These are phyloP conservation scores for Prunus yedoensis DNA, from an alignment of 331 rosid genomes.

Conservation along the genomic window DNA sequence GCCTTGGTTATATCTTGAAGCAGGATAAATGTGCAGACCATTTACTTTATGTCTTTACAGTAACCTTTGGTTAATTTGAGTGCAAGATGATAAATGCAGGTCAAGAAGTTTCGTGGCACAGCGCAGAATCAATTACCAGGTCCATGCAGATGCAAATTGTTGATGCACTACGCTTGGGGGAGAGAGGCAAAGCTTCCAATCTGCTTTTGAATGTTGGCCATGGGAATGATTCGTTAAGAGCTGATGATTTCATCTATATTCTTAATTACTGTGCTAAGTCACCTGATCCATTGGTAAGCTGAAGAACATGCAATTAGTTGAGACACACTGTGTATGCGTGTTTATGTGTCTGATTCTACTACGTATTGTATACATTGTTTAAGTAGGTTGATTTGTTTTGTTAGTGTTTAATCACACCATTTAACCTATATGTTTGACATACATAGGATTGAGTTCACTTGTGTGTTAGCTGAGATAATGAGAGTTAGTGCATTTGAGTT, in stretches of 20 bases:
- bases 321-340: background rate
- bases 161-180: slow-evolving; percentile 55
- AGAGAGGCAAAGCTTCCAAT: slow-evolving; percentile 60
- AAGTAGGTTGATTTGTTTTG: background rate
- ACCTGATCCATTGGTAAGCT: slow-evolving; percentile 85
- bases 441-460: background rate
- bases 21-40: background rate
- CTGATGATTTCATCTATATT: slow-evolving; percentile 57
- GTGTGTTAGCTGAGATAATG: background rate
- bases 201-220: slow-evolving; percentile 55
- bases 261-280: slow-evolving; percentile 60
- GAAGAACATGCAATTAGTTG: slow-evolving; percentile 5
- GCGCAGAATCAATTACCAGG: slow-evolving; percentile 28
- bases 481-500: background rate
- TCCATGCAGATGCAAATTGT: slow-evolving; percentile 54
- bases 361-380: background rate
- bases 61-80: background rate
- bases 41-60: background rate
- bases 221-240: slow-evolving; percentile 42
- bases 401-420: background rate
- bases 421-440: background rate
- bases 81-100: slow-evolving; percentile 31
- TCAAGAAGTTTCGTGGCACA: slow-evolving; percentile 24
- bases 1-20: background rate
- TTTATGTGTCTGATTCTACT: background rate